Conservation (phyloP, 1,284 basidiomycete genomes). For the Fomitiporia mediterranea region DNA sequence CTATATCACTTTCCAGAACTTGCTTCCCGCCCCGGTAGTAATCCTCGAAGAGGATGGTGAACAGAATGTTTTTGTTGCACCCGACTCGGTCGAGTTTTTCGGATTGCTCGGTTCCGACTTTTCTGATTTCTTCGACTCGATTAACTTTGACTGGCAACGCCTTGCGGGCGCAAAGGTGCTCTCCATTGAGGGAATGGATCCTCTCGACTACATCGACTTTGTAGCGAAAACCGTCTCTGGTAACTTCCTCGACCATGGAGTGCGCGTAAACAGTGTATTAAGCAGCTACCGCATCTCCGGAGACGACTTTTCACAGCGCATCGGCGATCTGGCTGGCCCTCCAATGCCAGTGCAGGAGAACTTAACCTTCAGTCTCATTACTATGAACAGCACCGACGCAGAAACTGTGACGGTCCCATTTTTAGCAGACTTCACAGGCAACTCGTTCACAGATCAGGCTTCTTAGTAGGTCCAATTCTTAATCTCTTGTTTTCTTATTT, state of each 20-base stretch:
- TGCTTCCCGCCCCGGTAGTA: conserved; percentile 56
- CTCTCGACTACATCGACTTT: conserved; percentile 51
- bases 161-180: conserved; percentile 57
- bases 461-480: conserved; percentile 56
- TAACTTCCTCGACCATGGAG: conserved; percentile 58
- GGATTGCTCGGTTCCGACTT: conserved; percentile 41
- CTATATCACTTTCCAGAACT: conserved; percentile 51
- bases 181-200: conserved; percentile 47
- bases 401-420: conserved; percentile 53
- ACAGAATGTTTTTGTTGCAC: conserved; percentile 51
- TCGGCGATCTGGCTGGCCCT: conserved; percentile 57
- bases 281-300: conserved; percentile 51
- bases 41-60: conserved; percentile 49
- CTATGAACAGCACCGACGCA: conserved; percentile 39
- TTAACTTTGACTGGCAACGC: conserved; percentile 52
- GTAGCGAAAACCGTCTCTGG: conserved; percentile 55
- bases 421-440: conserved; percentile 44
- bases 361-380: conserved; percentile 44
- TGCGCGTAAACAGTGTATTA: conserved; percentile 61
- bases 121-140: conserved; percentile 45
- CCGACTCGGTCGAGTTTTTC: conserved; percentile 50
- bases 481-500: conserved; percentile 1
- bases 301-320: conserved; percentile 47
- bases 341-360: conserved; percentile 42
- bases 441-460: conserved; percentile 43